phyloP scores from a whole-genome alignment of 1,284 basidiomycete species.

The Ustilago vetiveriae region DNA sequence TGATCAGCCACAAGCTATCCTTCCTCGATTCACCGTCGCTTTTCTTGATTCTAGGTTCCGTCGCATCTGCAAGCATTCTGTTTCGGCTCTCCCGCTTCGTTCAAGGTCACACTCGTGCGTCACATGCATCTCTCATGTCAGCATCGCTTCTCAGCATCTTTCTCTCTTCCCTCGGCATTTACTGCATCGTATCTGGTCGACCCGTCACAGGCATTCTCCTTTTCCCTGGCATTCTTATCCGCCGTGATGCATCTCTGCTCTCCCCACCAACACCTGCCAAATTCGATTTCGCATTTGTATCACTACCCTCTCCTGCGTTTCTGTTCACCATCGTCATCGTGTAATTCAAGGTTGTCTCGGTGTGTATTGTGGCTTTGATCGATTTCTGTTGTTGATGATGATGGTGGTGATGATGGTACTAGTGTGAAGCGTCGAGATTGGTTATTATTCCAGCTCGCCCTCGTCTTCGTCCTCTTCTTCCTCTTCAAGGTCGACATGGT shows the following conservation, averaged over 20 bases:
- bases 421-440: too few species aligned
- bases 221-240: too few species aligned
- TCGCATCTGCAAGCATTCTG: neutral
- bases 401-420: too few species aligned
- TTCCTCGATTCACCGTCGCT: neutral
- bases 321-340: neutral
- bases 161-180: neutral
- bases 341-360: conserved; percentile 4
- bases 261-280: neutral
- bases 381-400: too few species aligned
- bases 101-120: neutral
- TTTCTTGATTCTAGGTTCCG: neutral
- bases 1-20: neutral
- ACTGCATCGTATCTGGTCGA: too few species aligned
- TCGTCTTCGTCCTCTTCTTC: conserved; percentile 22
- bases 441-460: too few species aligned
- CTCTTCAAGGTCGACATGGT: conserved; percentile 11
- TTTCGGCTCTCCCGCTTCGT: neutral
- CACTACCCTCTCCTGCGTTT: neutral
- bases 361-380: too few species aligned
- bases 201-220: too few species aligned
- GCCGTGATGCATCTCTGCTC: too few species aligned
- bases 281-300: neutral
- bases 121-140: too few species aligned
- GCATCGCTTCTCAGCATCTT: neutral